Evolutionary conservation across 257 asterid genomes (phyloP), one percentile per base, ranked within the genome.

Genomic region (Perilla frutescens): DNA sequence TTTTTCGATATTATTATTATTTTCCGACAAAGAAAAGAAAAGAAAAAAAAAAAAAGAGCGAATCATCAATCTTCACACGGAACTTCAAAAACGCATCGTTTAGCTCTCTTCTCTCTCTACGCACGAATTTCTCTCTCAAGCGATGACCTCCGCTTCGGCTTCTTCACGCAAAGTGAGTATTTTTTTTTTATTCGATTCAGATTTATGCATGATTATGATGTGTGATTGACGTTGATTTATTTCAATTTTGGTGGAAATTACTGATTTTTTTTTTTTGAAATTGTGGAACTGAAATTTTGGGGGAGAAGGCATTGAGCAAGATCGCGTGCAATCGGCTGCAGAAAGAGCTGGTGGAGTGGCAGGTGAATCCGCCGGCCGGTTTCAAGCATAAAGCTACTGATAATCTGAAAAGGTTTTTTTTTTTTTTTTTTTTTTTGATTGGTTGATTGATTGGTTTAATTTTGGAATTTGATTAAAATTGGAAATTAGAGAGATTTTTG

Each of bases 331-430:
- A 95, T 80, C 96, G 99, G 79, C 82, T 95, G 68, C 99, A 95
- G 89, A 95, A 95, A 55, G 99, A 95, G 84, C 86, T 95, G 80
- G 83, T 82, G 82, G 98, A 92, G 87, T 95, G 99, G 99, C 99
- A 95, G 88, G 89, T 86, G 71, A 95, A 95, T 78, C 97, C 99
- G 6, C 99, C 97, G 4, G 15, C 84, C 11, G 99, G 99, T 68
- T 95, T 95, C 87, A 92, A 87, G 68, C 99, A 87, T 77, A 95
- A 86, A 79, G 87, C 82, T 45, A 92, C 98, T 72, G 99, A 95
- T 78, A 90, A 95, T 90, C 96, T 95, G 60, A 96, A 94, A 62
- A 94, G 97, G 99, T 89, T 75, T 20, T 20, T 20, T 20, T 20
- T 20, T 89, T 75, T 20, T 20, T 20, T 20, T 20, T 20, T 20